A percentile compares a stretch with the other conserved stretches of the same genome.
Evolutionary conservation across 148 eudicot genomes (phyloP).

Genomic region (Salicornia ramosissima): DNA sequence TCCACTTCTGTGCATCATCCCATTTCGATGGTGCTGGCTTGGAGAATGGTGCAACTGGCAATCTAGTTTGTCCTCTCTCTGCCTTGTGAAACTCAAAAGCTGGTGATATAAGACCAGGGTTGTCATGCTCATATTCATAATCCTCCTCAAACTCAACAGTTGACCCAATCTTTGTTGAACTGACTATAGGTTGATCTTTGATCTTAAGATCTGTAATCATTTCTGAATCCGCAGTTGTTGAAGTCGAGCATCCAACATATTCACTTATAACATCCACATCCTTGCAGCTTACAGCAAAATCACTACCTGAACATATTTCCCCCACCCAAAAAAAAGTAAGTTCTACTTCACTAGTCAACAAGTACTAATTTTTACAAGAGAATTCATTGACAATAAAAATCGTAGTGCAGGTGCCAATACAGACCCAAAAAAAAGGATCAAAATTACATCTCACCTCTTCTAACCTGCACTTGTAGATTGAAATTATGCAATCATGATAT

Average conservation of each 20-base stretch:
- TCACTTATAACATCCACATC: constrained; percentile 36
- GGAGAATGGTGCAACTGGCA: constrained; percentile 48
- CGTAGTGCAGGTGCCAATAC: background rate
- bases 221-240: constrained; percentile 24
- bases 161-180: constrained; percentile 34
- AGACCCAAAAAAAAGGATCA: background rate
- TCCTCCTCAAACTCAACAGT: constrained; percentile 39
- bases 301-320: constrained; percentile 19
- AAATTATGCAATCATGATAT: no score
- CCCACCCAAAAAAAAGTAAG: background rate
- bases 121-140: constrained; percentile 38
- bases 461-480: background rate
- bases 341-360: background rate
- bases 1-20: constrained; percentile 88
- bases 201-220: constrained; percentile 12
- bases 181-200: constrained; percentile 15
- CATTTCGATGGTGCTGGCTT: constrained; percentile 79
- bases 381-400: background rate
- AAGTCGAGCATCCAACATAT: constrained; percentile 30
- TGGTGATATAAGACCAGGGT: constrained; percentile 28
- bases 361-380: background rate
- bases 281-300: constrained; percentile 34
- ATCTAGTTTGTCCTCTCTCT: constrained; percentile 45
- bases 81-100: constrained; percentile 66
- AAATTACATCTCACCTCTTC: no score